Percentiles rank a stretch among this genome's conserved stretches.
These are phyloP conservation scores for Zea mays DNA, from an alignment of 176 grass and related monocot species.

Conservation along the genomic window DNA sequence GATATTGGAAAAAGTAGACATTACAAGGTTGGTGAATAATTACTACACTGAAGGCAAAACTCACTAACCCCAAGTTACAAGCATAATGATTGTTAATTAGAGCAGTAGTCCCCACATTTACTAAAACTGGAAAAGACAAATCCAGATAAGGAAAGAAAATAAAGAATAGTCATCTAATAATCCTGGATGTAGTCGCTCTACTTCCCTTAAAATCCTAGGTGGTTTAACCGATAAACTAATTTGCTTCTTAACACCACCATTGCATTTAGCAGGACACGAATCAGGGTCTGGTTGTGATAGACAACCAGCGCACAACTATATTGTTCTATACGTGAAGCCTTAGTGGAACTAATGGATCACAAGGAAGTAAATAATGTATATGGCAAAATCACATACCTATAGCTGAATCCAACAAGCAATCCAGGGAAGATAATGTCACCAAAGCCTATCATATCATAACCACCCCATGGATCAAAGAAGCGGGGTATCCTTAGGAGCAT, in stretches of 20 bases:
- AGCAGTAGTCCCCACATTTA: constrained; percentile 4
- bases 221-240: neutral
- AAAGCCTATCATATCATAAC: constrained; percentile 99
- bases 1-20: neutral
- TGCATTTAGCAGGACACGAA: neutral
- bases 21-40: neutral
- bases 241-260: neutral
- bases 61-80: neutral
- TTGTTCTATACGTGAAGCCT: neutral
- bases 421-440: constrained; percentile 97
- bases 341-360: neutral
- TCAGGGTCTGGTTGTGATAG: neutral
- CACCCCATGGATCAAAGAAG: constrained; percentile 99
- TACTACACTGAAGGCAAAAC: neutral
- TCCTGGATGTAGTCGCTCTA: neutral
- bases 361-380: constrained; percentile 11
- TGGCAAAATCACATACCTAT: constrained; percentile 55
- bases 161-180: neutral
- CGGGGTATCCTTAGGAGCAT: constrained; percentile 94
- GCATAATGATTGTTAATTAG: neutral
- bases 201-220: neutral
- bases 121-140: constrained; percentile 2
- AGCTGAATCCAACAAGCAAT: constrained; percentile 92
- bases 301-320: neutral
- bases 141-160: neutral